Base-by-base conservation (phyloP, 1,284 basidiomycete species). In the Papiliotrema fonsecae region DNA sequence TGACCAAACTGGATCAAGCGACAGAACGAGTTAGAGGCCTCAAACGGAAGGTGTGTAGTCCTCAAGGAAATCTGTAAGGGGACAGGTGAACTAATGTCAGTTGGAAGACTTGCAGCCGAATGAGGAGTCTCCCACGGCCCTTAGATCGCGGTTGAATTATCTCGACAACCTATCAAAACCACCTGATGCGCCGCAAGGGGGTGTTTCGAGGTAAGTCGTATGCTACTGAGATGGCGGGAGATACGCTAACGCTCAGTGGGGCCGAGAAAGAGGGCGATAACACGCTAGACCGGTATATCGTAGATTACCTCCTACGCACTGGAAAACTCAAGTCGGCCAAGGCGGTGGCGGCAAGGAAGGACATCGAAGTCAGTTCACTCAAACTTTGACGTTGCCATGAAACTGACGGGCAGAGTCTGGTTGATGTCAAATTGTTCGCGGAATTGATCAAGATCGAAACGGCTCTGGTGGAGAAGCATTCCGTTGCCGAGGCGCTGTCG, bases 371-470 rank as follows among this genome's bases (percentile, higher is more conserved):
- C 51, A 44, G 70, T 53, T 3, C 10, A 27, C 6, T 6, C 1
- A 36, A n/a, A 34, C 27, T 7, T 24, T 30, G 31, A 28, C 19
- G 25, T 32, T 43, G 36, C 28, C 24, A 40, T 26, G 14, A 13
- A 38, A 31, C 31, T 43, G 22, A 47, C 38, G 41, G 42, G 34
- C 57, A 91, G 87, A 81, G 80, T 44, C 78, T 93, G 11, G 88
- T 92, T 35, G 92, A 97, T 65, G 84, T 93, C 38, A 90, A 96
- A 50, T 78, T 97, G 34, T 97, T 97, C 70, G 82, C 82, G 49
- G 91, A 97, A 58, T 87, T 97, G 39, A 79, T 78, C 27, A 79
- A 84, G 47, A 91, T 97, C 56, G 91, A 97, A 70, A 77, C 79
- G 6, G 89, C 88, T 0, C 78, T 98, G 18, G 54, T 72, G 5